phyloP scores from a whole-genome alignment of 495 filamentous ascomycete genomes.

The Hypomontagnella monticulosa region DNA sequence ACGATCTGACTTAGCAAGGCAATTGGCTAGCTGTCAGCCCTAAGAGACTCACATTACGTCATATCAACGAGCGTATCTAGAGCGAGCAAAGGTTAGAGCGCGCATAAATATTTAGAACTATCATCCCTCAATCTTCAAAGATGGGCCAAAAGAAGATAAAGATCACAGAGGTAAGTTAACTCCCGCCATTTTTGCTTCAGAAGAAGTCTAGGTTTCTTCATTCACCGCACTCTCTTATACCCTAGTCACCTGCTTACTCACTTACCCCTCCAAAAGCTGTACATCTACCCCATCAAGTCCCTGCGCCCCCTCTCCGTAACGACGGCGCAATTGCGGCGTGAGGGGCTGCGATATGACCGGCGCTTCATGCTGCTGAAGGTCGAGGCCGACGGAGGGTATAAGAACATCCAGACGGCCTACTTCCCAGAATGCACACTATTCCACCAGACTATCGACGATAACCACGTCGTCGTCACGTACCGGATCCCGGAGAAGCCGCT shows the following conservation, averaged over 20 bases:
- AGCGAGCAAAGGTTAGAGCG: neutral
- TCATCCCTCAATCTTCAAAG: constrained; percentile 2
- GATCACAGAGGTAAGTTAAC: constrained; percentile 40
- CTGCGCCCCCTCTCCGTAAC: constrained; percentile 71
- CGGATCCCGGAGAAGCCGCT: constrained; percentile 47
- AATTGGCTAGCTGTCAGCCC: neutral
- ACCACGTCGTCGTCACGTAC: constrained; percentile 67
- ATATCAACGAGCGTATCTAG: too few species aligned
- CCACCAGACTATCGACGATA: constrained; percentile 61
- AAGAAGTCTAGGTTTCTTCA: too few species aligned
- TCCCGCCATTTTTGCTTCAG: neutral
- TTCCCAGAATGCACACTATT: constrained; percentile 76
- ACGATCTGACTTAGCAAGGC: neutral
- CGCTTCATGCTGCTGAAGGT: constrained; percentile 79
- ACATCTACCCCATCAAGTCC: constrained; percentile 90
- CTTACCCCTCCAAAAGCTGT: constrained; percentile 64
- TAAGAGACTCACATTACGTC: neutral
- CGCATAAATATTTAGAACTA: neutral
- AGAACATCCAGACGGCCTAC: constrained; percentile 73
- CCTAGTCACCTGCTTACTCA: constrained; percentile 9
- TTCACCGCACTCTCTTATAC: neutral
- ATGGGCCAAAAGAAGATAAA: constrained; percentile 28
- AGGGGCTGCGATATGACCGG: constrained; percentile 80
- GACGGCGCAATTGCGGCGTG: constrained; percentile 64
- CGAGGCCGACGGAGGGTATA: constrained; percentile 49